These are phyloP conservation scores for Aspergillus aculeatinus DNA, from an alignment of 2,329 filamentous ascomycete species.

Conservation along the genomic window DNA sequence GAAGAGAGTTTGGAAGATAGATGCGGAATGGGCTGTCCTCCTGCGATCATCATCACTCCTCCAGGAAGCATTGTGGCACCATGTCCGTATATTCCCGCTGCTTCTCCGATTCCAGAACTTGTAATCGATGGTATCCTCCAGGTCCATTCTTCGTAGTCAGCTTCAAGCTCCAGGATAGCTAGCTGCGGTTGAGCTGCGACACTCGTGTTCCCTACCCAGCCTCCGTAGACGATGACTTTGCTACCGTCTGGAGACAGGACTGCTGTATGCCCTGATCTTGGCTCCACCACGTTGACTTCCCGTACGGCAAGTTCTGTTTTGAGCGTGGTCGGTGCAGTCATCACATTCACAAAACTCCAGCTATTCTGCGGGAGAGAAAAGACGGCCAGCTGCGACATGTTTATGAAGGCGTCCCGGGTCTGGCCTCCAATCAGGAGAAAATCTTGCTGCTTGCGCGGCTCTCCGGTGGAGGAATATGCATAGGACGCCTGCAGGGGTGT, in stretches of 20 bases:
- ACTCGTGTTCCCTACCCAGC: constrained; percentile 82
- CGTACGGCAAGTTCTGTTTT: constrained; percentile 59
- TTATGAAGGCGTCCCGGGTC: constrained; percentile 79
- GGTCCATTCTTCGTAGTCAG: constrained; percentile 63
- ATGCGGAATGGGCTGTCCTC: constrained; percentile 55
- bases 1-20: constrained; percentile 39
- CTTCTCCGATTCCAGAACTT: constrained; percentile 43
- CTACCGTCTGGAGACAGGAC: constrained; percentile 76
- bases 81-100: constrained; percentile 60
- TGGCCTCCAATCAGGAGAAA: constrained; percentile 85
- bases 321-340: constrained; percentile 39
- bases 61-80: constrained; percentile 62
- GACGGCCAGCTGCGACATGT: constrained; percentile 87
- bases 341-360: constrained; percentile 79
- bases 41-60: constrained; percentile 60
- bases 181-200: constrained; percentile 80
- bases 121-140: constrained; percentile 43
- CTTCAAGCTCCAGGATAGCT: constrained; percentile 71
- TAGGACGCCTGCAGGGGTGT: constrained; percentile 71
- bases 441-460: constrained; percentile 69
- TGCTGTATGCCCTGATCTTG: constrained; percentile 84
- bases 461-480: constrained; percentile 62
- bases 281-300: constrained; percentile 61
- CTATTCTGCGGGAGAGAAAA: constrained; percentile 83
- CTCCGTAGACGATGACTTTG: constrained; percentile 76